These are phyloP conservation scores for Sinapis alba DNA, from an alignment of 441 rosid species.

Conservation along the genomic window DNA sequence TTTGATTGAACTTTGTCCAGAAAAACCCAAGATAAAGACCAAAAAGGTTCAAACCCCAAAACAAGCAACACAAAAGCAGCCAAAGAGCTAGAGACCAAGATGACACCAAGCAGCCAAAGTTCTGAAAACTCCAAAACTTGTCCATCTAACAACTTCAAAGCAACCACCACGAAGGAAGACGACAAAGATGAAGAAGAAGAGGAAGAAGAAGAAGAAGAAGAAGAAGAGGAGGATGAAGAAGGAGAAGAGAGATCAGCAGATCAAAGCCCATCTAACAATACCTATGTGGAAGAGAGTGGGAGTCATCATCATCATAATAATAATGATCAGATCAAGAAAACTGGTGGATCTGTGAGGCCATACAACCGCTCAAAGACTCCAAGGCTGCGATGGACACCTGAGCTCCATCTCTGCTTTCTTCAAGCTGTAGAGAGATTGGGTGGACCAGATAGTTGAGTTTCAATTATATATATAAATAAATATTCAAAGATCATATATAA, in stretches of 20 bases:
- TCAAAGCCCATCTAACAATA: conserved; percentile 58
- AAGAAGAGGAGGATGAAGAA: conserved; percentile 8
- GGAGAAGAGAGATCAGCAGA: conserved; percentile 39
- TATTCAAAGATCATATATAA: conserved; percentile 11
- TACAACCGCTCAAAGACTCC: conserved; percentile 84
- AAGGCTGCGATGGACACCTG: conserved; percentile 93
- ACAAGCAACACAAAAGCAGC: conserved; percentile 32
- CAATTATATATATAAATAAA: not conserved
- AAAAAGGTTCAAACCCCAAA: conserved; percentile 29
- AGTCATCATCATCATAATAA: conserved; percentile 17
- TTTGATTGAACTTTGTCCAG: conserved; percentile 34
- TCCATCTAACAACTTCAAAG: conserved; percentile 32
- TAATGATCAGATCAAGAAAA: conserved; percentile 43
- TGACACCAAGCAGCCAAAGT: conserved; percentile 43
- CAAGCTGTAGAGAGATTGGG: conserved; percentile 90
- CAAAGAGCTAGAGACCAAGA: conserved; percentile 44
- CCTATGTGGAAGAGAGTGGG: conserved; percentile 64
- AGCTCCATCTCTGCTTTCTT: conserved; percentile 89
- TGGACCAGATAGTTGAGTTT: conserved; percentile 47
- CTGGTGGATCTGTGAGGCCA: conserved; percentile 67
- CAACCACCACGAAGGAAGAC: conserved; percentile 29
- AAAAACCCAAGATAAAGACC: conserved; percentile 35
- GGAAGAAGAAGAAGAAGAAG: conserved; percentile 23
- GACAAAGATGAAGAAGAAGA: conserved; percentile 28
- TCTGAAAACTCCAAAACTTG: conserved; percentile 47